Percentiles rank a stretch among this genome's conserved stretches.
phyloP scores from a whole-genome alignment of 106 monocot genomes.

The Phalaenopsis equestris region DNA sequence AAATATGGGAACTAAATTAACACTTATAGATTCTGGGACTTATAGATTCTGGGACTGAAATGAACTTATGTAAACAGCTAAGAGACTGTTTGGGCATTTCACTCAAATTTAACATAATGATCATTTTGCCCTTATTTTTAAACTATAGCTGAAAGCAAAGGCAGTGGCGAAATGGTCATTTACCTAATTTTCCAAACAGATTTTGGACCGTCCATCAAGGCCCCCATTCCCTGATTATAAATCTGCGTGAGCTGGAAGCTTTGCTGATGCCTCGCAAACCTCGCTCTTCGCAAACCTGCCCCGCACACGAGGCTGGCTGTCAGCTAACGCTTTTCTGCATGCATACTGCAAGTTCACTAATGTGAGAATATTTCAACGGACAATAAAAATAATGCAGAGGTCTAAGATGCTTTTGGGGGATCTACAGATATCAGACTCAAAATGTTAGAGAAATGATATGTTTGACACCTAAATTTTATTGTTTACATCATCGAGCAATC shows the following conservation, averaged over 20 bases:
- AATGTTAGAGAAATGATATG: too few species aligned
- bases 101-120: background rate
- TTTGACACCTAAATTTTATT: too few species aligned
- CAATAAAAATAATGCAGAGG: background rate
- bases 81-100: too few species aligned
- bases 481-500: too few species aligned
- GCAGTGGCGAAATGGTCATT: background rate
- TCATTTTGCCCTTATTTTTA: background rate
- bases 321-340: conserved; percentile 35
- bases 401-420: background rate
- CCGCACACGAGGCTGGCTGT: conserved; percentile 26
- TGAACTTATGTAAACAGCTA: too few species aligned
- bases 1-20: too few species aligned
- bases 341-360: conserved; percentile 24
- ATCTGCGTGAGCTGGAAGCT: background rate
- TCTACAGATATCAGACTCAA: too few species aligned
- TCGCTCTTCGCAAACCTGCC: conserved; percentile 32
- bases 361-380: too few species aligned
- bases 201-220: background rate
- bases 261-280: conserved; percentile 8
- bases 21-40: too few species aligned
- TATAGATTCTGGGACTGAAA: too few species aligned
- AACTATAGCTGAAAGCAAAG: background rate
- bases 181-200: background rate
- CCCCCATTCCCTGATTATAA: background rate